Percentiles rank a stretch among this genome's conserved stretches.
Conservation (phyloP, 129 eudicot genomes). For the Cynara cardunculus region DNA sequence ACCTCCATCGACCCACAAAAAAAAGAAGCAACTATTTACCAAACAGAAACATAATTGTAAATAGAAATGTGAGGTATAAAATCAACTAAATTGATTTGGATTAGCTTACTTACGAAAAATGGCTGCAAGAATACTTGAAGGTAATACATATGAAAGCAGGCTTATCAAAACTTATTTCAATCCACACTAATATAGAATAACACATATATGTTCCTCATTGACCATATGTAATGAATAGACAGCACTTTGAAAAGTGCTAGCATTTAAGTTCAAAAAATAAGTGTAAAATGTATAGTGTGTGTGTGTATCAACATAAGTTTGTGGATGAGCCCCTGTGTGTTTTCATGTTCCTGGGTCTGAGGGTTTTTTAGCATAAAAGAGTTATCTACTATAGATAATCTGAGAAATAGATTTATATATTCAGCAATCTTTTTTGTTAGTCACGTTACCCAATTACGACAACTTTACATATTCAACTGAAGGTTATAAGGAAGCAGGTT, state of each 20-base stretch:
- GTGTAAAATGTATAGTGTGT: neutral
- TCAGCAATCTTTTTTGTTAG: neutral
- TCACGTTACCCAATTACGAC: neutral
- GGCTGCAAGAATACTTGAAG: neutral
- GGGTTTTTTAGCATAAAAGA: neutral
- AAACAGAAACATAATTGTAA: neutral
- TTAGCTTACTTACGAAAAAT: neutral
- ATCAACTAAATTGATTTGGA: neutral
- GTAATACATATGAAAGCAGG: neutral
- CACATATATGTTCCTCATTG: neutral
- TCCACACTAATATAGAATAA: neutral
- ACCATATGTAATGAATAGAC: neutral
- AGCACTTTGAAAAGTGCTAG: neutral
- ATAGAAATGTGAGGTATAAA: neutral
- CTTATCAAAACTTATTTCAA: neutral
- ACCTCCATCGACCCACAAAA: neutral
- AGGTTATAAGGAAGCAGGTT: neutral
- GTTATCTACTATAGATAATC: neutral
- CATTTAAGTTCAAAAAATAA: neutral
- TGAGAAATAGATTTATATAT: neutral
- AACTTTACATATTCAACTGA: slow-evolving; percentile 1
- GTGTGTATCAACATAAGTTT: neutral
- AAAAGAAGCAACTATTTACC: neutral
- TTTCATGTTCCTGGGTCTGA: neutral
- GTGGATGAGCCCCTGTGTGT: neutral